Evolutionary conservation across 2,329 filamentous ascomycete species (phyloP), one percentile per base, ranked within the genome.

Genomic region (Bipolaris cookei): DNA sequence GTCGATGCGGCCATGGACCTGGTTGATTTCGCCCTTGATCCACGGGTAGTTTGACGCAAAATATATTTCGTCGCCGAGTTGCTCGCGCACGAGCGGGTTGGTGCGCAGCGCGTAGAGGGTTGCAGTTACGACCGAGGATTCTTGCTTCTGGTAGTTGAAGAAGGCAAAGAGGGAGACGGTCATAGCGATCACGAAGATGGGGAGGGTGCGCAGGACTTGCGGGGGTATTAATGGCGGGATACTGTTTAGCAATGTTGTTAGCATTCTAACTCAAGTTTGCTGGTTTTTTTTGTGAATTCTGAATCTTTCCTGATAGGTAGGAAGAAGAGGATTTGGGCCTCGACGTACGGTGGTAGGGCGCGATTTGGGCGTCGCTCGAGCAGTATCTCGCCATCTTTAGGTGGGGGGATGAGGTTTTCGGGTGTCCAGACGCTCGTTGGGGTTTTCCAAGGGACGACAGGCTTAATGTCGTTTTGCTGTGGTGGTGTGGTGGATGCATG

Each of bases 131-230:
- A 82, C 90, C 52, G 90, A 90, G 23, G 88, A 92, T n/a, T 90
- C 92, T 55, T 88, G 87, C 78, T 97, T 97, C 77, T 99, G 94
- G 85, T 99, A 98, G 84, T 99, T 99, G 89, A 99, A 98, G 78
- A 99, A 97, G 66, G 90, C 91, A 58, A 96, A 80, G 64, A 88
- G 88, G 65, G 88, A 89, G 53, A 84, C 82, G 46, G 86, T 84
- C 67, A 97, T 86, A 62, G 91, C 81, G 62, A 85, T 77, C 51
- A 89, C 75, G 83, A 98, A 98, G 74, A 96, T 80, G 51, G 94
- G 94, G 32, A 97, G 78, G 1, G 91, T 92, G 67, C 85, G 85
- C 53, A 62, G 41, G 52, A 76, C 61, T 61, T 74, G 69, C 0
- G 58, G 62, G 43, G 72, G 63, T 39, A 76, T 72, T n/a, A 75